Evolutionary conservation across 2,329 filamentous ascomycete genomes (phyloP), one percentile per base, ranked within the genome.

Genomic region (Anthostomella pinea): DNA sequence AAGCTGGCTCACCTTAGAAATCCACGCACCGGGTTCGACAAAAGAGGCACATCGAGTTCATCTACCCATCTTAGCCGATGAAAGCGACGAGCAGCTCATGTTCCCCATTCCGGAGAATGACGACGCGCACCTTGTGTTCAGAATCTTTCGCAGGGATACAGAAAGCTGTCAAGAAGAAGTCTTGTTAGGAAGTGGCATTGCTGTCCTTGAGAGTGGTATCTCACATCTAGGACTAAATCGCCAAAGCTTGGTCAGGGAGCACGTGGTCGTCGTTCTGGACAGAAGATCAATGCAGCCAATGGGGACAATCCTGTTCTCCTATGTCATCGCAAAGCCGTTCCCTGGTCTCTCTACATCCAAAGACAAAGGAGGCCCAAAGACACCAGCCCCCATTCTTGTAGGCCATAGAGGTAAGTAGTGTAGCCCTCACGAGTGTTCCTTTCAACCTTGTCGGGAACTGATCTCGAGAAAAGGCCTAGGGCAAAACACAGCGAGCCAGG

Each of bases 361-460:
- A 33, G 23, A 7, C 32, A 36, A n/a, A n/a, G n/a, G 10, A 29
- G 28, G 7, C 19, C 31, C 13, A n/a, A 8, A 6, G 8, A 24
- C 8, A 6, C 11, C n/a, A 19, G 24, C 40, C 28, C 24, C 37
- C 4, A 36, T 34, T 6, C 28, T 63, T 8, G 53, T 65, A 21
- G 62, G 62, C 4, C 59, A 65, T 41, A 50, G 62, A 55, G 59
- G 59, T 57, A 44, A n/a, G n/a, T n/a, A n/a, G n/a, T n/a, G n/a
- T n/a, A n/a, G n/a, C n/a, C n/a, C n/a, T n/a, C n/a, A n/a, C n/a
- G n/a, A n/a, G n/a, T n/a, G n/a, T n/a, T n/a, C n/a, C n/a, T n/a
- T n/a, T n/a, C n/a, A n/a, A n/a, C n/a, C 49, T 16, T 26, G 10
- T 8, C n/a, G 9, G 10, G 10, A 27, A 15, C 21, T 14, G 3